Evolutionary conservation across 148 eudicot species (phyloP).

Genomic region (Fagopyrum homotropicum): DNA sequence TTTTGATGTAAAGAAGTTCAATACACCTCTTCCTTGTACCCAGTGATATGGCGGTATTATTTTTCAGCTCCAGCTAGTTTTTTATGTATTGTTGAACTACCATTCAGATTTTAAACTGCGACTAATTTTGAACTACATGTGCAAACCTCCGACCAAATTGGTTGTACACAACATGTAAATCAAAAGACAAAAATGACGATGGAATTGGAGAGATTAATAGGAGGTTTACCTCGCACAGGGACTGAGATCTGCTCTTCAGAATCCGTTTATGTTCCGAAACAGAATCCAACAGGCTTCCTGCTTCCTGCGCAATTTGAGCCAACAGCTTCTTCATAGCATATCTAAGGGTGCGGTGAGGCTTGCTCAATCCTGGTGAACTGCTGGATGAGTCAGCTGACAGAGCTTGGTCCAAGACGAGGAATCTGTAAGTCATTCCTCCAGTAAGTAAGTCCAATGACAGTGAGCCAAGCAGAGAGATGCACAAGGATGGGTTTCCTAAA

Average conservation of each 20-base stretch:
- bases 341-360: conserved; percentile 75
- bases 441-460: conserved; percentile 75
- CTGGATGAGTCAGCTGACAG: conserved; percentile 49
- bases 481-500: conserved; percentile 41
- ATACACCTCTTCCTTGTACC: too few relatives aligned
- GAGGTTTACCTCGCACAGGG: conserved; percentile 58
- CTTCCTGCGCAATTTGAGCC: conserved; percentile 51
- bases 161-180: too few relatives aligned
- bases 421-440: conserved; percentile 81
- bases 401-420: conserved; percentile 57
- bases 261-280: conserved; percentile 47
- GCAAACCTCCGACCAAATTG: too few relatives aligned
- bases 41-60: too few relatives aligned
- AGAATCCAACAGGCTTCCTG: conserved; percentile 32
- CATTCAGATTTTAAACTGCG: too few relatives aligned
- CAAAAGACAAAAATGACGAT: neutral
- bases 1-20: too few relatives aligned
- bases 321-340: conserved; percentile 82
- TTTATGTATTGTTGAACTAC: too few relatives aligned
- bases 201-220: neutral
- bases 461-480: conserved; percentile 75
- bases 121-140: too few relatives aligned
- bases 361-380: conserved; percentile 66
- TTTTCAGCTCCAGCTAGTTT: too few relatives aligned
- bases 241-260: conserved; percentile 51